A percentile compares a stretch with the other conserved stretches of the same genome.
Conservation (phyloP, 495 filamentous ascomycete genomes). For the Elasticomyces elasticus region DNA sequence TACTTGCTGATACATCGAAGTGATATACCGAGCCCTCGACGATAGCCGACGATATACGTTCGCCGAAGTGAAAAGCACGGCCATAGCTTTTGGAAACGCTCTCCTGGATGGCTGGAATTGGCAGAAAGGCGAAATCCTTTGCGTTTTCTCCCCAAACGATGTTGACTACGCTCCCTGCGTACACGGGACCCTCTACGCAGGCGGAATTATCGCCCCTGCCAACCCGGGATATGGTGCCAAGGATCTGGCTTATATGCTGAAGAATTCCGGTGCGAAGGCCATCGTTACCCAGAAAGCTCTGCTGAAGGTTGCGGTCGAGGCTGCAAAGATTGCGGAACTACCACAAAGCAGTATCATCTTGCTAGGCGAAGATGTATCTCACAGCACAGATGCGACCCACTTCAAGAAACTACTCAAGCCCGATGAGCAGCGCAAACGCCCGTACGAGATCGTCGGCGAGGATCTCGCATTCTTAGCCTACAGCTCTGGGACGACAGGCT, state of each 20-base stretch:
- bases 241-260: conserved; percentile 80
- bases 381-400: conserved; percentile 43
- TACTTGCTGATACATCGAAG: conserved; percentile 34
- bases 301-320: conserved; percentile 52
- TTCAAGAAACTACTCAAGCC: conserved; percentile 68
- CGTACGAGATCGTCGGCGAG: conserved; percentile 41
- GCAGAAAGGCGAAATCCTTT: conserved; percentile 57
- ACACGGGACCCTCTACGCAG: conserved; percentile 78
- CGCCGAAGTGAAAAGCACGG: conserved; percentile 51
- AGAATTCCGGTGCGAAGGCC: conserved; percentile 66
- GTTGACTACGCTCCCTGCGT: conserved; percentile 43
- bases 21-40: conserved; percentile 69
- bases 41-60: conserved; percentile 67
- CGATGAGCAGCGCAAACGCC: conserved; percentile 42
- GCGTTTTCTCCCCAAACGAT: conserved; percentile 33
- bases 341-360: conserved; percentile 59
- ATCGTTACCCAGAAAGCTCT: conserved; percentile 61
- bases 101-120: conserved; percentile 65
- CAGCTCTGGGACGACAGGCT: conserved; percentile 79
- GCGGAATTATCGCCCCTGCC: conserved; percentile 68
- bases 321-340: conserved; percentile 59
- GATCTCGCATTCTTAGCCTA: conserved; percentile 68
- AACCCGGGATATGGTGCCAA: conserved; percentile 82
- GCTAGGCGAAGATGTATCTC: conserved; percentile 54
- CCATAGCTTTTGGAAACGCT: conserved; percentile 69